Conservation (phyloP, 768 basidiomycete genomes). For the Russula emetica region DNA sequence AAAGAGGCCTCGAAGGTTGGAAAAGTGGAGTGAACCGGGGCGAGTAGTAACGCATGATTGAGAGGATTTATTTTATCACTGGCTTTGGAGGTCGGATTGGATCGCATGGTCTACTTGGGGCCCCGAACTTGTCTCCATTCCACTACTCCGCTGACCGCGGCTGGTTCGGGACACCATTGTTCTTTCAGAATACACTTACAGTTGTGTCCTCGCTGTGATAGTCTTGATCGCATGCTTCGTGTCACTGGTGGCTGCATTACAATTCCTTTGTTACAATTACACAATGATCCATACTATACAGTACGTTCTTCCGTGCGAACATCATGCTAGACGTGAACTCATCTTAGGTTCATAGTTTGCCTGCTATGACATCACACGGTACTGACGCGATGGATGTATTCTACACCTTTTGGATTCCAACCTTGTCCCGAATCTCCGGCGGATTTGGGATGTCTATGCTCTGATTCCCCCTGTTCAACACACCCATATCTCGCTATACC, state of each 20-base stretch:
- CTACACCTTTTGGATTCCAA: slow-evolving; percentile 18
- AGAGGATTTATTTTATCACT: neutral
- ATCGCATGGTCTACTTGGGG: neutral
- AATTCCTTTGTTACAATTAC: slow-evolving; percentile 4
- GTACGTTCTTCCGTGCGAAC: neutral
- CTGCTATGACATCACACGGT: slow-evolving; percentile 19
- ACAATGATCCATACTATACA: neutral
- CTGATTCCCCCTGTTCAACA: neutral
- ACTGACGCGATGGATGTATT: slow-evolving; percentile 10
- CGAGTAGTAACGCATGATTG: neutral
- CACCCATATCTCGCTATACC: neutral
- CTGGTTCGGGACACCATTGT: neutral
- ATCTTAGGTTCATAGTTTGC: neutral
- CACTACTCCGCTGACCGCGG: neutral
- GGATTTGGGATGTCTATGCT: neutral
- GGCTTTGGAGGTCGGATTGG: neutral
- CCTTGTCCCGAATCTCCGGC: neutral
- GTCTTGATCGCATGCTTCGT: neutral
- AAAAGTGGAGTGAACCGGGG: neutral
- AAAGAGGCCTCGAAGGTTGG: neutral
- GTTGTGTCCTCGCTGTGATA: neutral
- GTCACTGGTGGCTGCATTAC: neutral
- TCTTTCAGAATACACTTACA: neutral
- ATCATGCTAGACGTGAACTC: neutral
- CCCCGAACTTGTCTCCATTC: neutral